These are phyloP conservation scores for Penicillium bialowiezense DNA, from an alignment of 495 filamentous ascomycete genomes.

Conservation along the genomic window DNA sequence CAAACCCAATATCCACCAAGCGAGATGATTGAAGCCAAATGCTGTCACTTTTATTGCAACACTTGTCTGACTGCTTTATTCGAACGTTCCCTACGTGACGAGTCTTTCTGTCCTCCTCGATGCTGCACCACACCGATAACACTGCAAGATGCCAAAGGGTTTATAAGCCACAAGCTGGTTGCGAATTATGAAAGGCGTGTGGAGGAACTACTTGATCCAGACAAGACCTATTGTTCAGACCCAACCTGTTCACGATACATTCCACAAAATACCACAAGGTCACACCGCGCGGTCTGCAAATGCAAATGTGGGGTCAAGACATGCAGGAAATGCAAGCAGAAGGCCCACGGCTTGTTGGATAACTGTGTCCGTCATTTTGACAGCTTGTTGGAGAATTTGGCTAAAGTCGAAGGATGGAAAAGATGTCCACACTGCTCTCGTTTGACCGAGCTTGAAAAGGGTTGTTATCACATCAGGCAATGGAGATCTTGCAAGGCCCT, in stretches of 20 bases:
- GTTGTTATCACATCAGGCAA: conserved; percentile 3
- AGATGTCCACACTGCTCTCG: conserved; percentile 10
- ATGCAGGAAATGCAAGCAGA: conserved; percentile 3
- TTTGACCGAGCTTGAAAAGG: neutral
- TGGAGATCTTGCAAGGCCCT: neutral
- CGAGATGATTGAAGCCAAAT: conserved; percentile 20
- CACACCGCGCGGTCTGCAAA: neutral
- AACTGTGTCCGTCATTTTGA: conserved; percentile 2
- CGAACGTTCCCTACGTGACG: conserved; percentile 25
- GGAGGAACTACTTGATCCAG: conserved; percentile 24
- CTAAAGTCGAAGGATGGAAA: conserved; percentile 22
- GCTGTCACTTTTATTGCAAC: conserved; percentile 35
- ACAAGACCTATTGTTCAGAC: conserved; percentile 30
- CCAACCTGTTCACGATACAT: conserved; percentile 26
- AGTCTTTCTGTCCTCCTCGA: conserved; percentile 38
- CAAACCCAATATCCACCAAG: neutral
- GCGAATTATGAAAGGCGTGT: conserved; percentile 14
- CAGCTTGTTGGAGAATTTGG: neutral
- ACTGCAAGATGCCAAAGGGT: conserved; percentile 3
- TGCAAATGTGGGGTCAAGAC: neutral
- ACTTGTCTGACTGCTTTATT: conserved; percentile 31
- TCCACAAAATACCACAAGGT: neutral
- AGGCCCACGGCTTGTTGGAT: neutral
- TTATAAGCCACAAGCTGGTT: conserved; percentile 7
- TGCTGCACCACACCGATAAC: conserved; percentile 32